Evolutionary conservation across 768 basidiomycete species (phyloP).

Genomic region (Naganishia vaughanmartiniae): DNA sequence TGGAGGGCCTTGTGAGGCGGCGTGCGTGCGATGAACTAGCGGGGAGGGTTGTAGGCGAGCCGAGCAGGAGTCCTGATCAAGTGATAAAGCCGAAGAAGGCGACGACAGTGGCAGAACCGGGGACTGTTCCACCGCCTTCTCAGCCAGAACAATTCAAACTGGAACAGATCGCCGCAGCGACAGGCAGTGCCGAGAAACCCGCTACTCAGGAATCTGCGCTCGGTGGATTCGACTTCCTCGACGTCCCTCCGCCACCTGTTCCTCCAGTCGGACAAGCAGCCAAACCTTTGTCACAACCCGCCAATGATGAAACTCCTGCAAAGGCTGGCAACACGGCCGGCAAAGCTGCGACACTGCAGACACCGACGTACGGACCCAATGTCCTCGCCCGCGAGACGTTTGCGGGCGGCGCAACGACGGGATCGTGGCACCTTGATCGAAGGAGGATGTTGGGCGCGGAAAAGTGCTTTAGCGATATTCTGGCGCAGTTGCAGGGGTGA

Average conservation of each 20-base stretch:
- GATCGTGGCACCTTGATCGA: conserved; percentile 28
- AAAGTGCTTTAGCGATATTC: conserved; percentile 19
- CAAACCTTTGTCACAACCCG: neutral
- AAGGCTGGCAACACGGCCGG: neutral
- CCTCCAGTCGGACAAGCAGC: neutral
- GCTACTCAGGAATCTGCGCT: conserved; percentile 1
- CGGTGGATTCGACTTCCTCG: conserved; percentile 11
- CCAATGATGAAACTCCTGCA: neutral
- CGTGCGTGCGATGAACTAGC: conserved; percentile 8
- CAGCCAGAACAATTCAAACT: neutral
- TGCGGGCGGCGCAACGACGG: conserved; percentile 29
- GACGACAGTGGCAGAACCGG: neutral
- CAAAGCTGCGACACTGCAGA: neutral
- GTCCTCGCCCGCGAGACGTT: conserved; percentile 29
- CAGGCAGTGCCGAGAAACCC: neutral
- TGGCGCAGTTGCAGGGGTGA: conserved; percentile 16
- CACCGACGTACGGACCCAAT: conserved; percentile 21
- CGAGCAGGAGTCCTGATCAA: neutral
- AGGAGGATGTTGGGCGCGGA: conserved; percentile 27
- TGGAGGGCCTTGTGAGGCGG: conserved; percentile 9
- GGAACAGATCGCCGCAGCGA: neutral
- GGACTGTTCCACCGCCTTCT: neutral
- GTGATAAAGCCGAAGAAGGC: neutral
- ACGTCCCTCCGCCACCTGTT: neutral
- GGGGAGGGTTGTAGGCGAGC: conserved; percentile 2